Evolutionary conservation across 2,329 filamentous ascomycete species (phyloP).

Genomic region (Magnaporthiopsis incrustans): DNA sequence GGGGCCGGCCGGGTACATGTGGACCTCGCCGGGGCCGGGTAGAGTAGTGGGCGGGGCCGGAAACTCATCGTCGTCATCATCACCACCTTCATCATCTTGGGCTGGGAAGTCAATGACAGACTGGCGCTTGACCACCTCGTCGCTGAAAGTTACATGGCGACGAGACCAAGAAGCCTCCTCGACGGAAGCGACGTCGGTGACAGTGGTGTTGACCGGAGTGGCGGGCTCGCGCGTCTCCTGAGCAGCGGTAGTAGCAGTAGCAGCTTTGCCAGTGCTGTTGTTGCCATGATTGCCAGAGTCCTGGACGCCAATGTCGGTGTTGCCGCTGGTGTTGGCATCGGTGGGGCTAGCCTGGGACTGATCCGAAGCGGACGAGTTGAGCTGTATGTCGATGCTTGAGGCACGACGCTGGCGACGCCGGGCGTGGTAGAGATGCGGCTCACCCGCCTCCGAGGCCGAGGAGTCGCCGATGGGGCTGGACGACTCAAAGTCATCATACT

Average conservation of each 20-base stretch:
- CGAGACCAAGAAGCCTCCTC: background rate
- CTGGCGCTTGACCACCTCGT: background rate
- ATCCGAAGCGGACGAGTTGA: constrained; percentile 10
- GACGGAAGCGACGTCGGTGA: background rate
- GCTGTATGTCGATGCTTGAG: constrained; percentile 9
- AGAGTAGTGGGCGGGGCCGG: too few relatives aligned
- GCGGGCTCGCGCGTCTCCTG: too few relatives aligned
- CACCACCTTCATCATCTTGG: too few relatives aligned
- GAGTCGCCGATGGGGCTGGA: background rate
- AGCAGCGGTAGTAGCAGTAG: background rate
- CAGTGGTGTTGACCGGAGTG: background rate
- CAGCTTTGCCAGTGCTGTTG: background rate
- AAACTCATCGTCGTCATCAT: background rate
- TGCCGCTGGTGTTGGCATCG: background rate
- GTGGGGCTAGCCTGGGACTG: constrained; percentile 5
- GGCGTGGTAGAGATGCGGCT: background rate
- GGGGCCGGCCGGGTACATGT: background rate
- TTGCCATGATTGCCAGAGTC: background rate
- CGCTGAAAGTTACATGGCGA: background rate
- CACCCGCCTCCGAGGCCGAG: background rate
- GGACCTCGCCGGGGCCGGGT: too few relatives aligned
- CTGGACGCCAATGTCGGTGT: background rate
- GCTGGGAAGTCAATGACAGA: background rate
- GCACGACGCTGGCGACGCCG: background rate
- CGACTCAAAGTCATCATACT: background rate